phyloP scores from a whole-genome alignment of 495 filamentous ascomycete genomes.

The Neurospora africana region DNA sequence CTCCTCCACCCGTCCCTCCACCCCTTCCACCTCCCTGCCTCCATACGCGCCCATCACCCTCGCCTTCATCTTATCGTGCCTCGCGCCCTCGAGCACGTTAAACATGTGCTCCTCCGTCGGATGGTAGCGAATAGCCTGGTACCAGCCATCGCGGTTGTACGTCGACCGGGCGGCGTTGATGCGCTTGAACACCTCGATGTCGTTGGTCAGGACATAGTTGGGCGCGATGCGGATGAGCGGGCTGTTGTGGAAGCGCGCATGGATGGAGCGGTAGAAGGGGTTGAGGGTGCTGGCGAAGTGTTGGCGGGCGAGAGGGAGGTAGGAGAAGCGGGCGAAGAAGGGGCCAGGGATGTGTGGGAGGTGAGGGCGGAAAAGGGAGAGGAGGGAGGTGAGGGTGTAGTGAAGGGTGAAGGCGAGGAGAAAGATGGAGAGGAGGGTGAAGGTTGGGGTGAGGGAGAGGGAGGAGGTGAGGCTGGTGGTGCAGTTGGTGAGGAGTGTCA shows the following conservation, averaged over 20 bases:
- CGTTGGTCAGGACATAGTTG: conserved; percentile 25
- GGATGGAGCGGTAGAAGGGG: conserved; percentile 3
- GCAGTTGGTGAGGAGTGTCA: neutral
- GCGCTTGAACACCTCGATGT: conserved; percentile 24
- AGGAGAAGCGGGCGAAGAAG: conserved; percentile 8
- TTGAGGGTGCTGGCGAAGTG: neutral
- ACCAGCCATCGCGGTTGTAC: conserved; percentile 21
- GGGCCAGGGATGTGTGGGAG: conserved; percentile 15
- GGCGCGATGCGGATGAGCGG: conserved; percentile 25
- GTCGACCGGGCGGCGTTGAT: conserved; percentile 19
- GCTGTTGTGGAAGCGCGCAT: conserved; percentile 1
- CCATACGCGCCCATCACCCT: conserved; percentile 27
- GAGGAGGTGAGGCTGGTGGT: neutral
- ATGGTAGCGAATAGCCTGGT: conserved; percentile 20
- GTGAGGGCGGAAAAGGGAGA: neutral
- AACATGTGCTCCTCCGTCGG: conserved; percentile 24
- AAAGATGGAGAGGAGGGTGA: neutral
- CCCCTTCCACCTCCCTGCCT: conserved; percentile 23
- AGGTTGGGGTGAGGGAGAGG: neutral
- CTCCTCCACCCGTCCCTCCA: neutral
- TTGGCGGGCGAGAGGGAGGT: conserved; percentile 2
- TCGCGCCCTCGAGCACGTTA: conserved; percentile 16
- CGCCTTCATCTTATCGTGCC: conserved; percentile 17
- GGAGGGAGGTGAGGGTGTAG: neutral
- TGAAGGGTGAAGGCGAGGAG: neutral